Evolutionary conservation across 164 flowering plant genomes (phyloP), one percentile per base, ranked within the genome.

Genomic region (Vitis amurensis): DNA sequence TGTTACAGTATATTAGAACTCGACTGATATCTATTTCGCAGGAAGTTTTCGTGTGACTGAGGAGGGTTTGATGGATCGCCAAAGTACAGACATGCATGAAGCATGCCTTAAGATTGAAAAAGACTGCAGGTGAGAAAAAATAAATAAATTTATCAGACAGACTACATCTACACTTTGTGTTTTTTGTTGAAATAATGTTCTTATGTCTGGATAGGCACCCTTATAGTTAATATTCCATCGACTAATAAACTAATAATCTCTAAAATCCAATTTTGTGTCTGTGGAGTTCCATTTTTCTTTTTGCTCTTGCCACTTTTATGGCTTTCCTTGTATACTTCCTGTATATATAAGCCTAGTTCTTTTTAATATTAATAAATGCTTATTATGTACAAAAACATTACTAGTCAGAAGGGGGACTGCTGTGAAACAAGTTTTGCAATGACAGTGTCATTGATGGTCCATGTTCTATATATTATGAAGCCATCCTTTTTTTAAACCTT

Each of bases 61-160:
- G 56, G 92, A 89, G 71, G 80, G 88, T 63, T 64, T 89, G 84
- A 83, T 78, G 86, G 89, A 89, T 53, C 87, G 92, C 31, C 74
- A 80, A 23, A 78, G 68, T 62, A 88, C 87, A 12, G 76, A 89
- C 68, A 84, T 88, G 90, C 89, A 83, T 67, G 79, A 84, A 71
- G 86, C 87, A 31, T 81, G 89, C 73, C 87, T 84, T 63, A 67
- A 64, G 68, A 89, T 89, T 61, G 82, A 81, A 63, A 78, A 78
- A 48, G 73, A 78, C n/a, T 88, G 92, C 90, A 82, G 89, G 94
- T 86, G 4, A 75, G 78, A 27, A 15, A 50, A 52, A 37, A 17
- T 37, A 11, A 52, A 9, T 53, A 3, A 37, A 48, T 11, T 30
- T 23, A 44, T 15, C 29, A 29, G 8, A 50, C 44, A 61, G 15